Conservation (phyloP, 225 moss, liverwort and hornwort species). For the Bryum argenteum region DNA sequence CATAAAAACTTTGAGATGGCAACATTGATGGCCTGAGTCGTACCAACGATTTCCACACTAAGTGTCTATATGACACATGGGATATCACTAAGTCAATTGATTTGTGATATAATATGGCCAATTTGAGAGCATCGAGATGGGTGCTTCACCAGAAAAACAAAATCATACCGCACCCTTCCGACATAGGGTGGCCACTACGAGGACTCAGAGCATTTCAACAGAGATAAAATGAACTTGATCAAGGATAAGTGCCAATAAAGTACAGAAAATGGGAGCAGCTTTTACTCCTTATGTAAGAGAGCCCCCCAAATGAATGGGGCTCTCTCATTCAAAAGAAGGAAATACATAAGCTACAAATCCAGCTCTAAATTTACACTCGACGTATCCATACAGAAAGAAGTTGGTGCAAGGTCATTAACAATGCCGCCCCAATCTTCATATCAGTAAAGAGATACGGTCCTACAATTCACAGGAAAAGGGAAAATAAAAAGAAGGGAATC, state of each 20-base stretch:
- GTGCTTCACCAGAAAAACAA: too few relatives aligned
- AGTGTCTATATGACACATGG: too few relatives aligned
- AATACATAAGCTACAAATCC: constrained; percentile 23
- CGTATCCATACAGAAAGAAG: constrained; percentile 25
- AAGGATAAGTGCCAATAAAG: background rate
- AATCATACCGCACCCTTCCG: too few relatives aligned
- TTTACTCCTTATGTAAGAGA: constrained; percentile 7
- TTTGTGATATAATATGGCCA: too few relatives aligned
- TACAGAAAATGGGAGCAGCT: constrained; percentile 12
- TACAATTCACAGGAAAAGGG: constrained; percentile 31
- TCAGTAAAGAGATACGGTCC: constrained; percentile 19
- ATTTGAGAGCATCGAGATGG: too few relatives aligned
- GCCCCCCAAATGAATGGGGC: background rate
- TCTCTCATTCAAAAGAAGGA: background rate
- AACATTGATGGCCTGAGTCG: too few relatives aligned
- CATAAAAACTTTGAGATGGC: too few relatives aligned
- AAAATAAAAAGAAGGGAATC: background rate
- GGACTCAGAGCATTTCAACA: too few relatives aligned
- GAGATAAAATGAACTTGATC: too few relatives aligned
- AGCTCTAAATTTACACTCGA: constrained; percentile 44
- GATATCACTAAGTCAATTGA: too few relatives aligned
- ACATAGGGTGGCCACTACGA: too few relatives aligned
- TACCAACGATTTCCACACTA: too few relatives aligned
- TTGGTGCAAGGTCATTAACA: constrained; percentile 20
- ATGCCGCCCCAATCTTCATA: constrained; percentile 19